phyloP scores from a whole-genome alignment of 768 basidiomycete species.

The Kondoa subrosea region DNA sequence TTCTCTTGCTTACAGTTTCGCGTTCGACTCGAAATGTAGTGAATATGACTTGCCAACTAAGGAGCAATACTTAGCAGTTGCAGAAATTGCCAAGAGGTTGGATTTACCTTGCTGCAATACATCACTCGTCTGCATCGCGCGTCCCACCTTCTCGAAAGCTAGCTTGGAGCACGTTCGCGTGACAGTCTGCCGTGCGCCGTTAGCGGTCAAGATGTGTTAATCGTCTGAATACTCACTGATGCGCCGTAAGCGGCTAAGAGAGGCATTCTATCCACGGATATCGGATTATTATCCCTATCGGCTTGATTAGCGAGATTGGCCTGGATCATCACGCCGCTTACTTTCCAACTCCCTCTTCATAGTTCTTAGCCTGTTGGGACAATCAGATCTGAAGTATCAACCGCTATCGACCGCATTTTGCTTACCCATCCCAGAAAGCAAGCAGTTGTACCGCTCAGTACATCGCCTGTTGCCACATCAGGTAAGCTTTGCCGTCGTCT shows the following conservation, averaged over 20 bases:
- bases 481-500: not conserved
- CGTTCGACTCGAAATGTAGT: not conserved
- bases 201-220: not conserved
- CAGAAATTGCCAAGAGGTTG: too few relatives aligned
- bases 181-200: slow-evolving; percentile 38
- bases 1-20: not conserved
- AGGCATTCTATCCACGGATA: slow-evolving; percentile 42
- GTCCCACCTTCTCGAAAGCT: slow-evolving; percentile 58
- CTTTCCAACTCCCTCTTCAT: slow-evolving; percentile 54
- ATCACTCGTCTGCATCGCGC: slow-evolving; percentile 53
- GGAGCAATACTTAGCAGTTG: too few relatives aligned
- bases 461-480: slow-evolving; percentile 53
- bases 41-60: not conserved
- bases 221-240: slow-evolving; percentile 32
- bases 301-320: not conserved
- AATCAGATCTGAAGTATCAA: not conserved
- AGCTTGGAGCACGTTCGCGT: slow-evolving; percentile 65
- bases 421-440: slow-evolving; percentile 68
- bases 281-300: slow-evolving; percentile 27
- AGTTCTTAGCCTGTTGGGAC: slow-evolving; percentile 48
- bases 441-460: slow-evolving; percentile 72
- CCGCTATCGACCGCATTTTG: not conserved
- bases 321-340: slow-evolving; percentile 8
- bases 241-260: slow-evolving; percentile 69
- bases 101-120: not conserved